Base-by-base conservation (phyloP, 345 rosid species). In the Nephelium lappaceum region DNA sequence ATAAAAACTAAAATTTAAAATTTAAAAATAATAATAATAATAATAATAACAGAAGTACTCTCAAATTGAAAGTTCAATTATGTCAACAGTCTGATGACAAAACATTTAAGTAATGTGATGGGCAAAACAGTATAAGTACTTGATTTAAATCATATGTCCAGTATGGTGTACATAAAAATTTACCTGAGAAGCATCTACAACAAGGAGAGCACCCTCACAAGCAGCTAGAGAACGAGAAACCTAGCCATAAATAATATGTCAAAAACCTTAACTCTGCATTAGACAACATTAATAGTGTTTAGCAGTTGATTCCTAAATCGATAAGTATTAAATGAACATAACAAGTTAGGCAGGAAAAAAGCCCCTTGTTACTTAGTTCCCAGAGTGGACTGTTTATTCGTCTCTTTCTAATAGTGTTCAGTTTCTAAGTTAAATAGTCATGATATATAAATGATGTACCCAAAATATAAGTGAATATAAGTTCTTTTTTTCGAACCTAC, bases 191-290 rank as follows among this genome's bases (percentile, higher is more conserved):
- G 99, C 97, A 87, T 96, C 99, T 76, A 96, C 98, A 75, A 96
- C 98, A 78, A 96, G 96, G 74, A 96, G 97, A 77, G 99, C 99
- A 83, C 99, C 99, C 90, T 96, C 99, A 67, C 99, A 96, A 21
- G 98, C 99, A 75, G 99, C 99, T 85, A 96, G 98, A 63, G 99
- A 96, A 80, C 99, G 93, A 45, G 99, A 96, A 77, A 96, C 99
- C 98, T 95, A 79, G 45, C 36, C 21, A 75, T 45, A 80, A 25
- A 69, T 25, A 68, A 27, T 31, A 70, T 36, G 1, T 45, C 11
- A 60, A 10, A 39, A 67, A 64, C 31, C n/a, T 5, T 57, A 24
- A 11, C 31, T 25, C 8, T 2, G 25, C 23, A 16, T 16, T 27
- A n/a, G 45, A 19, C 60, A 49, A 45, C 72, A 41, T n/a, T 42